Conservation (phyloP, 306 rosid species). For the Castanospermum australe region DNA sequence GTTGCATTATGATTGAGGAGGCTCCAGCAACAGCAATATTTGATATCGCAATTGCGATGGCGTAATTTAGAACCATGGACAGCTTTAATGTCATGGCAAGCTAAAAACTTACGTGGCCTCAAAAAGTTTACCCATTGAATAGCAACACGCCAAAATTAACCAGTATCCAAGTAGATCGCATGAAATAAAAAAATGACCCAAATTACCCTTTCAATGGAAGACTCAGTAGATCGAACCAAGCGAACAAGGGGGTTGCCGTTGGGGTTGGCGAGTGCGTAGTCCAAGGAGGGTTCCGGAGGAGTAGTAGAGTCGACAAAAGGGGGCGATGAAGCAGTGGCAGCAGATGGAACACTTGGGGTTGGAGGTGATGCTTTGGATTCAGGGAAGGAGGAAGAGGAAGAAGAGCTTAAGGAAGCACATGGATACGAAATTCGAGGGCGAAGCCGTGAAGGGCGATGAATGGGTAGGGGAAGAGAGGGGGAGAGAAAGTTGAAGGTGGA, state of each 20-base stretch:
- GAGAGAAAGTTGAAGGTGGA: constrained; percentile 43
- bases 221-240: constrained; percentile 62
- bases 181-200: neutral
- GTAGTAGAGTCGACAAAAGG: constrained; percentile 48
- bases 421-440: constrained; percentile 27
- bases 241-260: constrained; percentile 43
- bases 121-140: neutral
- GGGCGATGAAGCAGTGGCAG: constrained; percentile 31
- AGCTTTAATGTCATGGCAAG: no score
- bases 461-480: constrained; percentile 33
- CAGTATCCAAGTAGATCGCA: neutral
- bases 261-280: constrained; percentile 49
- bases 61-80: no score
- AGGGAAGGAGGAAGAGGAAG: constrained; percentile 53
- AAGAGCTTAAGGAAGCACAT: constrained; percentile 54
- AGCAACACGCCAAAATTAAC: neutral
- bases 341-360: constrained; percentile 42
- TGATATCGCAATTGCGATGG: no score
- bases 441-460: constrained; percentile 16
- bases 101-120: no score
- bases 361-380: constrained; percentile 53
- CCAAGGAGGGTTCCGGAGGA: constrained; percentile 39
- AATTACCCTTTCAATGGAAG: constrained; percentile 81
- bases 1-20: no score
- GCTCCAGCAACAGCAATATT: no score